A percentile compares a stretch with the other conserved stretches of the same genome.
These are phyloP conservation scores for Ophiocordyceps camponoti-saundersi DNA, from an alignment of 2,329 filamentous ascomycete species.

Conservation along the genomic window DNA sequence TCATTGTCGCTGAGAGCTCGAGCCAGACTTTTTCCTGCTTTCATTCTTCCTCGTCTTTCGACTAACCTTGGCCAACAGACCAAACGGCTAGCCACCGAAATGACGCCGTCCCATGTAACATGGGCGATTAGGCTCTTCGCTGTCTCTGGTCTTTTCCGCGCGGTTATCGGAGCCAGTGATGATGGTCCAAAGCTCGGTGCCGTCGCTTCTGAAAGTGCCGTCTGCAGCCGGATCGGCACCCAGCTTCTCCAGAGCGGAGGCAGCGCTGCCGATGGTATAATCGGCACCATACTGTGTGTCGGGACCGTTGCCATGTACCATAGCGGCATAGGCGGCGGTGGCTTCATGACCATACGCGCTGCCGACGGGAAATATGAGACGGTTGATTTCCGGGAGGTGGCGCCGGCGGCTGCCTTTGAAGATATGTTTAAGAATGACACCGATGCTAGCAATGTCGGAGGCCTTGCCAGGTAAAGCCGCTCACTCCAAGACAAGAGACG, in stretches of 20 bases:
- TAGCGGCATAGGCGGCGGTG: conserved; percentile 58
- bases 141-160: background rate
- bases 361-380: conserved; percentile 55
- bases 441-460: conserved; percentile 46
- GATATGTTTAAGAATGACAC: conserved; percentile 66
- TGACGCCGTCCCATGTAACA: background rate
- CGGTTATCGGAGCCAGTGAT: background rate
- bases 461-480: conserved; percentile 49
- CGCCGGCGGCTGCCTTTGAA: conserved; percentile 60
- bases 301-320: conserved; percentile 51
- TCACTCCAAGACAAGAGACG: too few species aligned
- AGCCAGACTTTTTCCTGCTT: background rate
- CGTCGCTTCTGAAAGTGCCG: conserved; percentile 40
- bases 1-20: too few species aligned
- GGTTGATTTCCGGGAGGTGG: conserved; percentile 74
- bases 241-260: conserved; percentile 40
- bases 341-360: conserved; percentile 57
- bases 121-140: background rate
- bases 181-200: conserved; percentile 27
- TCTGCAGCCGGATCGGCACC: conserved; percentile 43
- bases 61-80: background rate
- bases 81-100: background rate
- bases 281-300: conserved; percentile 47
- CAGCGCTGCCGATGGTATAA: conserved; percentile 49
- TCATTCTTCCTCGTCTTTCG: background rate